Conservation (phyloP, 2,329 filamentous ascomycete species). For the Aspergillus novoparasiticus region DNA sequence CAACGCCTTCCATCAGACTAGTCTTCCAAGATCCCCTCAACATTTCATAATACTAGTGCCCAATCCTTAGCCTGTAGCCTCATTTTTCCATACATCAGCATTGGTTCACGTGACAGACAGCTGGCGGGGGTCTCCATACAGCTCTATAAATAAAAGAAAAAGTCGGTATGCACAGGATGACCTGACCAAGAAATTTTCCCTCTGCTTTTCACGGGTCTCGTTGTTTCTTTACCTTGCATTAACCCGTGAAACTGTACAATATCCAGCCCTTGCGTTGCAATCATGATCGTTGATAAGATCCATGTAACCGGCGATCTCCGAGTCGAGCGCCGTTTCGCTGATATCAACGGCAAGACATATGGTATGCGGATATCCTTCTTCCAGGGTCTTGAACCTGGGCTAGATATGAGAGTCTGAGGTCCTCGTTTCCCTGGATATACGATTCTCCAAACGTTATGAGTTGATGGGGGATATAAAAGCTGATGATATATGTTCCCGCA, state of each 20-base stretch:
- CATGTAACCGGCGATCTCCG: conserved; percentile 64
- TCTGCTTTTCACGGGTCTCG: not conserved
- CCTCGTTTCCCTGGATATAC: not conserved
- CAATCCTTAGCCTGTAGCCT: conserved; percentile 12
- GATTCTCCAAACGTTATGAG: not conserved
- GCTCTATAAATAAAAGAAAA: conserved; percentile 16
- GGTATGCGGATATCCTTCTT: conserved; percentile 39
- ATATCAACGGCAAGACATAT: conserved; percentile 71
- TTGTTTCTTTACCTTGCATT: not conserved
- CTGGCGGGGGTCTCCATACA: conserved; percentile 18
- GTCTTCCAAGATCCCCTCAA: not conserved
- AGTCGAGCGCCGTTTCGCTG: conserved; percentile 64
- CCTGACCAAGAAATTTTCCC: not conserved
- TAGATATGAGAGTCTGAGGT: not conserved
- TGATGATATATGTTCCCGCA: conserved; percentile 23
- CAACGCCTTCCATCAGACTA: not conserved
- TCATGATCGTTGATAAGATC: conserved; percentile 65
- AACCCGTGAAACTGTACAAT: not conserved
- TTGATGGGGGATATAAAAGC: not conserved
- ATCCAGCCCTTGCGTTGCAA: not conserved
- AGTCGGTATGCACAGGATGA: conserved; percentile 10
- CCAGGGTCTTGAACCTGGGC: not conserved
- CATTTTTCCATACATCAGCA: conserved; percentile 7
- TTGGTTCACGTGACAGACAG: conserved; percentile 23
- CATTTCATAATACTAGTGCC: conserved; percentile 2